Evolutionary conservation across 306 rosid genomes (phyloP).

Genomic region (Gillenia trifoliata): DNA sequence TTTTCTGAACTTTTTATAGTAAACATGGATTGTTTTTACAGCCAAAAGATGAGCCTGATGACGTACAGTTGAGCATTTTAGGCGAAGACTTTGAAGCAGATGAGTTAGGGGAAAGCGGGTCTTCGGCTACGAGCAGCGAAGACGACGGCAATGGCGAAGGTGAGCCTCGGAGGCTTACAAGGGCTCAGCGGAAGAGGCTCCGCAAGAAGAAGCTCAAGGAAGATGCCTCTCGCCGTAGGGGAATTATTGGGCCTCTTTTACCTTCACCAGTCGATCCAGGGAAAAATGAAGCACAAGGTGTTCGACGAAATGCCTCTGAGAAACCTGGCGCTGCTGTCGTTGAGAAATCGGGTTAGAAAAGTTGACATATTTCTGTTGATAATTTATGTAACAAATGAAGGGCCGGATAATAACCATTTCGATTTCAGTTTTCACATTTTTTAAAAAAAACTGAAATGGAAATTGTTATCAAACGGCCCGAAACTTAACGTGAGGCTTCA

Average conservation of each 20-base stretch:
- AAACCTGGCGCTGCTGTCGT: conserved; percentile 15
- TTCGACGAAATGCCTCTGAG: conserved; percentile 26
- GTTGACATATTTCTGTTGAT: too few relatives aligned
- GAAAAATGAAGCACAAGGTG: conserved; percentile 12
- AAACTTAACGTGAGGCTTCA: not conserved
- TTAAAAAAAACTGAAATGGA: too few relatives aligned
- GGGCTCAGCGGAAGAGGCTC: conserved; percentile 67
- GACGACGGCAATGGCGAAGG: conserved; percentile 22
- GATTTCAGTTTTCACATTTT: too few relatives aligned
- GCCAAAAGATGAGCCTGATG: conserved; percentile 10
- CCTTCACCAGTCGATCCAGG: not conserved
- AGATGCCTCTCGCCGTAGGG: conserved; percentile 45
- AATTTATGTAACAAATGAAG: too few relatives aligned
- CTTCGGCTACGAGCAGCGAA: conserved; percentile 26
- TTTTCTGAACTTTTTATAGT: not conserved
- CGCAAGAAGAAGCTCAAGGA: conserved; percentile 59
- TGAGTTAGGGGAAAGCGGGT: conserved; percentile 20
- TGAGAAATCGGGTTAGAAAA: conserved; percentile 15
- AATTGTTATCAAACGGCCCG: not conserved
- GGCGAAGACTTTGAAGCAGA: conserved; percentile 8
- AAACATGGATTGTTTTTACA: not conserved
- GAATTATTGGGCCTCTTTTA: conserved; percentile 56
- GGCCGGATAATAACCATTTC: too few relatives aligned
- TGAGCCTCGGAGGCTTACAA: conserved; percentile 35
- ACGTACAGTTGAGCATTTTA: conserved; percentile 10